Base-by-base conservation (phyloP, 805 yeast genomes). In the Kodamaea restingae region DNA sequence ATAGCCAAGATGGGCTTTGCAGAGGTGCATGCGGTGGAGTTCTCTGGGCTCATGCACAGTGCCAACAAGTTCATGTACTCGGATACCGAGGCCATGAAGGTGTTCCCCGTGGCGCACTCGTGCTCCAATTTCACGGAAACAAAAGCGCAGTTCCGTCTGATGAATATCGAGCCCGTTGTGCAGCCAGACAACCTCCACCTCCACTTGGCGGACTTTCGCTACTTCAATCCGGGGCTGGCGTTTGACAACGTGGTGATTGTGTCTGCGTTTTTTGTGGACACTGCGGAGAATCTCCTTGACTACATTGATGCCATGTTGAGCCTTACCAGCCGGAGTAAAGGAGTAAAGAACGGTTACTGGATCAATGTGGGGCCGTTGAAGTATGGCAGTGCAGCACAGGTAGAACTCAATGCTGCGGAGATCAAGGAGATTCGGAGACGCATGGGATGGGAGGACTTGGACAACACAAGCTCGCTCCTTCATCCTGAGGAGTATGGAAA, bases 281-380 rank as follows among this genome's bases (percentile, higher is more conserved):
- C 98, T 0, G 97, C 97, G 0, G 95, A 87, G 51, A 86, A 90
- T 52, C 55, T 87, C 35, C 68, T 91, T 46, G 81, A 78, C 29
- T 90, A 90, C 58, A 59, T 91, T 39, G 83, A 82, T 39, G 61
- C 82, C 1, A 79, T 91, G 26, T 73, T 74, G 40, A 50, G 57
- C 8, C 50, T 81, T 25, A 43, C 58, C 11, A 46, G 60, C 7
- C 56, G 58, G 7, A 60, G 69, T 8, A 35, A 46, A 12, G 35
- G 43, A 5, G 42, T 50, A 5, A 65, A 64, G 11, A 71, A 71
- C 3, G 81, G 86, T 0, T 67, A 73, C 30, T 91, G 98, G 98
- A 77, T 91, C 46, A 91, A 93, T 55, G 70, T 80, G 10, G 98
- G 98, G 0, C 98, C 98, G 0, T 67, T 93, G 44, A 84, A 90